These are phyloP conservation scores for Xylariaceae sp. DNA, from an alignment of 2,329 filamentous ascomycete species.

Conservation along the genomic window DNA sequence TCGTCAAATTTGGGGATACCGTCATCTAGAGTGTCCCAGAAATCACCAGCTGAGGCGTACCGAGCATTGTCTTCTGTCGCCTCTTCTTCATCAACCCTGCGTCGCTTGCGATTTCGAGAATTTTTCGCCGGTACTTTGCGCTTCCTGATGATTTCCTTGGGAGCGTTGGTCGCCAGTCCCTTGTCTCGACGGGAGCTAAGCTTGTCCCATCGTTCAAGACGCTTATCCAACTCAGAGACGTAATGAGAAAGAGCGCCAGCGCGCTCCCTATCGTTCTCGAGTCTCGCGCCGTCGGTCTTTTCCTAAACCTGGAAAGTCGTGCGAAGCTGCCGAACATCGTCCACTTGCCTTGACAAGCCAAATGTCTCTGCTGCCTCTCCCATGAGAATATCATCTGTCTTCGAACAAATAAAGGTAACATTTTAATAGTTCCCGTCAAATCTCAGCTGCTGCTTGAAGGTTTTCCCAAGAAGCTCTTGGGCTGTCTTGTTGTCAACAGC, in stretches of 20 bases:
- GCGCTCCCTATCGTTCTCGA: not conserved
- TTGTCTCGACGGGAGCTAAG: no score
- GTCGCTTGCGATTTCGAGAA: slow-evolving; percentile 7
- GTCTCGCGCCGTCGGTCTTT: slow-evolving; percentile 39
- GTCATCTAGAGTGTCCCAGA: slow-evolving; percentile 9
- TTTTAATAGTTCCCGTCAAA: slow-evolving; percentile 49
- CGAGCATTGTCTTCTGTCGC: not conserved
- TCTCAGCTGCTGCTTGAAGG: slow-evolving; percentile 53
- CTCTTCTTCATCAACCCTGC: slow-evolving; percentile 1
- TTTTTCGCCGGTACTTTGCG: slow-evolving; percentile 28
- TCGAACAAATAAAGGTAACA: slow-evolving; percentile 45
- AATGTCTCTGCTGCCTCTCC: slow-evolving; percentile 45
- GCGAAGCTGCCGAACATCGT: slow-evolving; percentile 42
- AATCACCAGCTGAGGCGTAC: slow-evolving; percentile 8
- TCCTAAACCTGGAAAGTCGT: slow-evolving; percentile 51
- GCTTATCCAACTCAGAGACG: slow-evolving; percentile 23
- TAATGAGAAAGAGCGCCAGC: slow-evolving; percentile 25
- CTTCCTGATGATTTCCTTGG: slow-evolving; percentile 30
- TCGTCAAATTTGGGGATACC: slow-evolving; percentile 12
- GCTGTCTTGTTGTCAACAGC: slow-evolving; percentile 58
- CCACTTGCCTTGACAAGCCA: slow-evolving; percentile 26
- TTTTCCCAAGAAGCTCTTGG: slow-evolving; percentile 48
- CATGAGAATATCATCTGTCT: slow-evolving; percentile 48
- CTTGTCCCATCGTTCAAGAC: slow-evolving; percentile 10
- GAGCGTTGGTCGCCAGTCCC: slow-evolving; percentile 3